Conservation (phyloP, 768 basidiomycete genomes). For the Coprinopsis cinerea region DNA sequence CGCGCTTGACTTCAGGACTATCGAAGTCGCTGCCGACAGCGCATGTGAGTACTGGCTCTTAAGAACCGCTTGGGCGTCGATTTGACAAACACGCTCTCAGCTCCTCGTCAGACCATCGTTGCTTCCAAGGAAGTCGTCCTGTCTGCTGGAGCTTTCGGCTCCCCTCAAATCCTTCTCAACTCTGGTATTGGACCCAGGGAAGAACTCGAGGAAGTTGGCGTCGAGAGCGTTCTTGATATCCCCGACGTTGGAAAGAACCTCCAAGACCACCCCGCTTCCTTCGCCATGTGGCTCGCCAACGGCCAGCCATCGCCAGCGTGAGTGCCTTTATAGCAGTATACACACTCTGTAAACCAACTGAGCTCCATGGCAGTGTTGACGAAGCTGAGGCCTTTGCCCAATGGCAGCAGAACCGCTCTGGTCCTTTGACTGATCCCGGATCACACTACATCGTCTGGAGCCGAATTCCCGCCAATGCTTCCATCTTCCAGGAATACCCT, state of each 20-base stretch:
- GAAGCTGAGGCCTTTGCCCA: conserved; percentile 9
- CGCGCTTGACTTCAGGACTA: no score
- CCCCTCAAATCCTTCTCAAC: conserved; percentile 13
- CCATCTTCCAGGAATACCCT: conserved; percentile 1
- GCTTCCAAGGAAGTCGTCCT: conserved; percentile 12
- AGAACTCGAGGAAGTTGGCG: conserved; percentile 14
- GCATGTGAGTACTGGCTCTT: no score
- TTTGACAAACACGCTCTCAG: no score
- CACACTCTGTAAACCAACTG: not conserved
- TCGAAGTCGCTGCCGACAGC: no score
- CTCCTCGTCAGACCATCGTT: not conserved
- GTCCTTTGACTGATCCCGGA: conserved; percentile 10
- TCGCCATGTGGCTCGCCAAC: conserved; percentile 12
- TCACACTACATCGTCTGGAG: conserved; percentile 17
- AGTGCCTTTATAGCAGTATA: no score
- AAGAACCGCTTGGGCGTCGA: no score
- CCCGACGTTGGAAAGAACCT: conserved; percentile 26
- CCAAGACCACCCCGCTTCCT: conserved; percentile 19
- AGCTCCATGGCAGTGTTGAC: not conserved
- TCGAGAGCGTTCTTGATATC: conserved; percentile 19
- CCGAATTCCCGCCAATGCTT: conserved; percentile 13
- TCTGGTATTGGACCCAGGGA: conserved; percentile 14
- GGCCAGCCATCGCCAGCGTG: conserved; percentile 3
- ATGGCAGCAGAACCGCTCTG: conserved; percentile 14
- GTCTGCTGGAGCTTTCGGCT: conserved; percentile 11